These are phyloP conservation scores for Friedmanniomyces simplex DNA, from an alignment of 495 filamentous ascomycete species.

Conservation along the genomic window DNA sequence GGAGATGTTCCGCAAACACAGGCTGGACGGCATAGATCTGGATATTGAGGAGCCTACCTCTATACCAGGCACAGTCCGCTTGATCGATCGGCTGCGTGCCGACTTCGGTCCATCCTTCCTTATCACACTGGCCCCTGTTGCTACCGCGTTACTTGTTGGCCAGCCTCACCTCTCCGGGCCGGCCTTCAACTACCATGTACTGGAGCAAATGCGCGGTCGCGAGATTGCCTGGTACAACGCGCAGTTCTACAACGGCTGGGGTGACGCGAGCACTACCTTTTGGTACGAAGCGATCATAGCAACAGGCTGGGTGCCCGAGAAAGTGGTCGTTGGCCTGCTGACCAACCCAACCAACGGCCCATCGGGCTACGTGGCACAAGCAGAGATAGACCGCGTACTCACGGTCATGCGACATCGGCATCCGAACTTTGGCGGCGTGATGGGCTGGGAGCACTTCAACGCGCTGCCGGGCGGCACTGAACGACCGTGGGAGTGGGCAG, in stretches of 20 bases:
- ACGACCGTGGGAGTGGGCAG: conserved; percentile 29
- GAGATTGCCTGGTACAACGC: conserved; percentile 37
- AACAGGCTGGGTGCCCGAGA: conserved; percentile 31
- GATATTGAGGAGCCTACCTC: conserved; percentile 36
- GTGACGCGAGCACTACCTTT: conserved; percentile 25
- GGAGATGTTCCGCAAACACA: conserved; percentile 25
- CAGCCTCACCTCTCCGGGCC: conserved; percentile 32
- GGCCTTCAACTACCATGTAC: conserved; percentile 31
- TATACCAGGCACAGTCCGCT: conserved; percentile 24
- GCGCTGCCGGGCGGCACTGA: conserved; percentile 23
- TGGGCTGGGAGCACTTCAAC: conserved; percentile 41
- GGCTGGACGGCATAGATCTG: conserved; percentile 35
- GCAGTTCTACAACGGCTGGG: conserved; percentile 39
- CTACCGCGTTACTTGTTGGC: conserved; percentile 32
- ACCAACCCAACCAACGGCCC: conserved; percentile 31
- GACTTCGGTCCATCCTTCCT: conserved; percentile 39
- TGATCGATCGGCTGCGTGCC: conserved; percentile 31
- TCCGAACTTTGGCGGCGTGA: conserved; percentile 35
- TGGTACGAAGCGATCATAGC: conserved; percentile 32
- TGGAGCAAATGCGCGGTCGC: conserved; percentile 27
- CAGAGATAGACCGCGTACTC: conserved; percentile 18
- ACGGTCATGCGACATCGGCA: conserved; percentile 19
- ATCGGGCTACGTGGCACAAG: conserved; percentile 27
- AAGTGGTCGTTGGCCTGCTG: conserved; percentile 34
- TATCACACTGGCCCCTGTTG: conserved; percentile 36